These are phyloP conservation scores for Yamadazyma sp. DNA, from an alignment of 805 yeast genomes.

Conservation along the genomic window DNA sequence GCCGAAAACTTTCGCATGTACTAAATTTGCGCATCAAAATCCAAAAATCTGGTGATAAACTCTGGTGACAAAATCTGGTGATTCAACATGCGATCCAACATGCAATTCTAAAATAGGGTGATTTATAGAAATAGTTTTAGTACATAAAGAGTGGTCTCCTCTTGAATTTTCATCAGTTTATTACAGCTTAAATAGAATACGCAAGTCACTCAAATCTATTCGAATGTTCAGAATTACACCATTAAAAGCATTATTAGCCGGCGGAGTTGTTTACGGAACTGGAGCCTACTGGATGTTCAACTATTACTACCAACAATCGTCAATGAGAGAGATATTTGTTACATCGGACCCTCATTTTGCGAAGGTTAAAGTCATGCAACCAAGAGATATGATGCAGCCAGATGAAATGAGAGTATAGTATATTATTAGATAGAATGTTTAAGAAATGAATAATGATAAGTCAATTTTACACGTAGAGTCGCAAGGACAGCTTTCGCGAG, in stretches of 20 bases:
- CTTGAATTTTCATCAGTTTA: neutral
- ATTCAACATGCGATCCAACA: too few species aligned
- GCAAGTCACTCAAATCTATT: neutral
- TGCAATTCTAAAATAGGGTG: too few species aligned
- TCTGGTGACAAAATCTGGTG: constrained; percentile 12
- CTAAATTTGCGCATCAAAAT: constrained; percentile 14
- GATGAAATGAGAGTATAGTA: constrained; percentile 10
- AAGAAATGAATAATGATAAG: constrained; percentile 5
- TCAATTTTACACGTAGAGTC: too few species aligned
- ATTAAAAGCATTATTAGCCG: constrained; percentile 28
- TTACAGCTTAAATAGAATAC: neutral
- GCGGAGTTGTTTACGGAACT: constrained; percentile 32
- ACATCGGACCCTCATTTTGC: constrained; percentile 29
- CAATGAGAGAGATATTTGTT: constrained; percentile 30
- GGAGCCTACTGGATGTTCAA: constrained; percentile 35
- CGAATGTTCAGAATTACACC: constrained; percentile 18
- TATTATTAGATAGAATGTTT: neutral
- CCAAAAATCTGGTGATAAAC: constrained; percentile 3
- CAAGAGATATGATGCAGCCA: constrained; percentile 22
- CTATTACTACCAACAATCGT: constrained; percentile 30
- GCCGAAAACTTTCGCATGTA: constrained; percentile 28
- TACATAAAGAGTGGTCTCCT: neutral
- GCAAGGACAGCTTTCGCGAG: too few species aligned
- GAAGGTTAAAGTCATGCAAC: constrained; percentile 25
- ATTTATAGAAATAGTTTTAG: too few species aligned